phyloP scores from a whole-genome alignment of 768 basidiomycete genomes.

The Amanita pseudoporphyria region DNA sequence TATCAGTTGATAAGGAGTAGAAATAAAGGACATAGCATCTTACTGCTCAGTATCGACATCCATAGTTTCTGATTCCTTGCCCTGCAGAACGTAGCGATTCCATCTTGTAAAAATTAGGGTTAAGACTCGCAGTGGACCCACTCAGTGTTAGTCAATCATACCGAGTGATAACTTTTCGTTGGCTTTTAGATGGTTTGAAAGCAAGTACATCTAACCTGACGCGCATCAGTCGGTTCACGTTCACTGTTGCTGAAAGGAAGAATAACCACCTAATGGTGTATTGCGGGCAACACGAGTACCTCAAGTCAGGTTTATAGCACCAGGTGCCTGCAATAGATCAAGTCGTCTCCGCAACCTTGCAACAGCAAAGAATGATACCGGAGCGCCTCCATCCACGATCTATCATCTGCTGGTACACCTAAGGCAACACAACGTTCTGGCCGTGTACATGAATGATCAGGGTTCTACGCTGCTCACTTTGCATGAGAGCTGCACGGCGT shows the following conservation, averaged over 20 bases:
- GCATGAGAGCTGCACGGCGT: constrained; percentile 44
- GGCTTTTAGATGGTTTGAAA: constrained; percentile 66
- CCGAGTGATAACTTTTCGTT: constrained; percentile 69
- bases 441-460: background rate
- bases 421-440: background rate
- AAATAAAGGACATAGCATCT: background rate
- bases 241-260: constrained; percentile 3
- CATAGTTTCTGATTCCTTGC: constrained; percentile 25
- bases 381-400: constrained; percentile 82
- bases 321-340: constrained; percentile 35
- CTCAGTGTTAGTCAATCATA: constrained; percentile 17
- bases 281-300: constrained; percentile 80
- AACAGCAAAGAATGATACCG: constrained; percentile 24
- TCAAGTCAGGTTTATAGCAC: constrained; percentile 84
- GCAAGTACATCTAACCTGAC: constrained; percentile 52
- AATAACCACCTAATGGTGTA: constrained; percentile 78
- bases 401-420: constrained; percentile 79
- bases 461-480: constrained; percentile 23
- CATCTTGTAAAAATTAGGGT: constrained; percentile 36
- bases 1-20: background rate
- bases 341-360: background rate
- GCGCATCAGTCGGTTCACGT: background rate
- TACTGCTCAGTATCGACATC: constrained; percentile 15
- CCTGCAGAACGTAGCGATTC: constrained; percentile 56
- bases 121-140: no score